Percentiles rank a stretch among this genome's conserved stretches.
phyloP scores from a whole-genome alignment of 1,284 basidiomycete species.

The Pascua sp. region DNA sequence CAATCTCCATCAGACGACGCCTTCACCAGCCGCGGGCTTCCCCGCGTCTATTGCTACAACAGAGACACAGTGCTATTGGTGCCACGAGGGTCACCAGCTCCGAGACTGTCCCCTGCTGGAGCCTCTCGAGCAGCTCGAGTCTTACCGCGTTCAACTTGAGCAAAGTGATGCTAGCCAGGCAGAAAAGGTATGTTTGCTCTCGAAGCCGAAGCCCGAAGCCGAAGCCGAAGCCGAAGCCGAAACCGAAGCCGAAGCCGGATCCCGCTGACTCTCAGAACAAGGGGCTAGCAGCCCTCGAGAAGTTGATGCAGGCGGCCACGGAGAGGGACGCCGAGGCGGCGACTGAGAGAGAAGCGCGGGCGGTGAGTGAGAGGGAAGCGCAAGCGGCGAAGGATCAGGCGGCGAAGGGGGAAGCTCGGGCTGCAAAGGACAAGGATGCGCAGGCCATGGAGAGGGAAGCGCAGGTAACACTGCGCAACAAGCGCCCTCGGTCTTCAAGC shows the following conservation, averaged over 20 bases:
- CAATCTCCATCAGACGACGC: too few species aligned
- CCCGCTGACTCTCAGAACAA: not conserved
- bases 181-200: constrained; percentile 3
- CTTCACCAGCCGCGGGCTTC: too few species aligned
- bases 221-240: not conserved
- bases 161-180: not conserved
- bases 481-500: too few species aligned
- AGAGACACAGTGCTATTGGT: constrained; percentile 8
- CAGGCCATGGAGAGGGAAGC: too few species aligned
- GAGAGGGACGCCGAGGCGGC: not conserved
- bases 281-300: not conserved
- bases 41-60: not conserved
- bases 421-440: too few species aligned
- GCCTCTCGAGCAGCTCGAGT: not conserved
- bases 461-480: too few species aligned
- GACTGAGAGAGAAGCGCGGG: not conserved
- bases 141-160: not conserved
- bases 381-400: not conserved
- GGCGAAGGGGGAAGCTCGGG: too few species aligned
- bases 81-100: constrained; percentile 4
- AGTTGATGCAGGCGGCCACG: constrained; percentile 6
- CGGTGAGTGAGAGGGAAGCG: not conserved
- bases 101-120: constrained; percentile 8
- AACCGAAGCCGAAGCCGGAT: not conserved
- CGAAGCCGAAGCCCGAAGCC: not conserved